Base-by-base conservation (phyloP, 2,329 filamentous ascomycete species). In the Chlorencoelia australis region DNA sequence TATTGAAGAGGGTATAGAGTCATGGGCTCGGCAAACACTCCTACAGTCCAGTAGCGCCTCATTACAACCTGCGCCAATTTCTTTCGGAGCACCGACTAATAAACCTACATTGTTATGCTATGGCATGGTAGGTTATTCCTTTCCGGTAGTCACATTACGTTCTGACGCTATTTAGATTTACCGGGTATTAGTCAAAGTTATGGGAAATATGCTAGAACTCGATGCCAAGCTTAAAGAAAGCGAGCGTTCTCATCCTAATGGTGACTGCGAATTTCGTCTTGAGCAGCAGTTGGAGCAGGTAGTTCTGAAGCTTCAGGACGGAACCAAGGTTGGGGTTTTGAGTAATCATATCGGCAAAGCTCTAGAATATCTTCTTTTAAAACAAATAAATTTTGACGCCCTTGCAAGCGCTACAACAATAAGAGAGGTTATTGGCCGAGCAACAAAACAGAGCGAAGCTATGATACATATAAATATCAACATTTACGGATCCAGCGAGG, bases 1-100 rank as follows among this genome's bases (percentile, higher is more conserved):
- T 16, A 24, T 41, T 19, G 39, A 37, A 37, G 39, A 41, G 18
- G 30, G 25, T 18, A 41, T 41, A 7, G 39, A 41, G 29, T 37
- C 18, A 5, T 41, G 39, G 39, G 33, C 34, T 21, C 18, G 13
- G n/a, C 30, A 42, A 18, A 6, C 25, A 2, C 30, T 42, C 26
- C 40, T 30, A 16, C 21, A 21, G 19, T 21, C 19, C 13, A 30
- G 11, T 17, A 26, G 35, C 25, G 30, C 18, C 11, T 35, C 29
- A 29, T 29, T 18, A n/a, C 16, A 39, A 24, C 14, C 30, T 15
- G 14, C 22, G 19, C 13, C 24, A 24, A 24, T 30, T 13, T 8
- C 30, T 22, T 11, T 13, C 4, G 30, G 25, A n/a, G 21, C 4
- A 4, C 17, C 30, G 22, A 11, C 5, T 7, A 27, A 14, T 3